These are phyloP conservation scores for Cercospora sp. DNA, from an alignment of 2,329 filamentous ascomycete species.

Conservation along the genomic window DNA sequence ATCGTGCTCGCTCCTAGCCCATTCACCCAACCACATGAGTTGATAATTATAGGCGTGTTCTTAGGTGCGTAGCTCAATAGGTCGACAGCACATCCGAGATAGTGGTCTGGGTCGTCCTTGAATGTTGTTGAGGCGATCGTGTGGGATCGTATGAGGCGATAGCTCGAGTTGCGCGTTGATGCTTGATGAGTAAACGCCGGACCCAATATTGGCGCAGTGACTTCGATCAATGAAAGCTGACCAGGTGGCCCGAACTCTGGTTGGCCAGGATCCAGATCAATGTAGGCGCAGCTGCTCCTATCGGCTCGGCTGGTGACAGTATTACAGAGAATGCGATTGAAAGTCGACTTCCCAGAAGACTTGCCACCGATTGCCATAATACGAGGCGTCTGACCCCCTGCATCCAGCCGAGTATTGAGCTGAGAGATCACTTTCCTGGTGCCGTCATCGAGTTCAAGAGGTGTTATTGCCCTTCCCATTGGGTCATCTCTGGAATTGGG, in stretches of 20 bases:
- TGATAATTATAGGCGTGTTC: constrained; percentile 64
- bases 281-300: constrained; percentile 47
- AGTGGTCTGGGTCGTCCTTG: constrained; percentile 66
- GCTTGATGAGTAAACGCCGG: constrained; percentile 66
- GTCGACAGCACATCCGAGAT: constrained; percentile 63
- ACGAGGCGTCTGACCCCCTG: constrained; percentile 32
- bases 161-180: constrained; percentile 26
- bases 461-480: constrained; percentile 29
- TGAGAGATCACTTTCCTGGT: constrained; percentile 43
- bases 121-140: constrained; percentile 66
- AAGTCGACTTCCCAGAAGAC: constrained; percentile 74
- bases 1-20: constrained; percentile 69
- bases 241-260: constrained; percentile 73
- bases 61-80: constrained; percentile 58
- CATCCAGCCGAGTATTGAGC: constrained; percentile 42
- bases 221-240: constrained; percentile 65
- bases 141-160: constrained; percentile 60
- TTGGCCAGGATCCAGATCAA: constrained; percentile 77
- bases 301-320: constrained; percentile 57
- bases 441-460: constrained; percentile 33
- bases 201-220: constrained; percentile 63
- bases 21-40: constrained; percentile 73
- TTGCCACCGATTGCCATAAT: constrained; percentile 69
- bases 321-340: constrained; percentile 66
- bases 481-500: constrained; percentile 32